phyloP scores from a whole-genome alignment of 305 asterid genomes.

The Fraxinus floribunda region DNA sequence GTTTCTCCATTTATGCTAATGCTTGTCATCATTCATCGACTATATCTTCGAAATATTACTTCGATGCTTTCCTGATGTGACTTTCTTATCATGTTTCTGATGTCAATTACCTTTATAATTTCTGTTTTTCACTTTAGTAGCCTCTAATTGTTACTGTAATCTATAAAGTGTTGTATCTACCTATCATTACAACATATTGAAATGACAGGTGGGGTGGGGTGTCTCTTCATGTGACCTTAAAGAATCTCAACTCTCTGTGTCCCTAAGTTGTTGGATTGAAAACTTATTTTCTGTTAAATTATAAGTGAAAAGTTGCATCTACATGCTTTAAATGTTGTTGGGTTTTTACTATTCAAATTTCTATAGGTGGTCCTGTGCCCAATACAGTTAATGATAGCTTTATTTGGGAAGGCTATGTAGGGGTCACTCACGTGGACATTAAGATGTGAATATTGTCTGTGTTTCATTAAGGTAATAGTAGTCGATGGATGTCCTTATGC shows the following conservation, averaged over 20 bases:
- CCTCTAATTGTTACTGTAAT: conserved; percentile 4
- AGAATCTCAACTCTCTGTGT: conserved; percentile 3
- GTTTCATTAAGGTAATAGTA: conserved; percentile 6
- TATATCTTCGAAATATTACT: neutral
- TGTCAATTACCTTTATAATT: neutral
- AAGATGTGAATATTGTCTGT: neutral
- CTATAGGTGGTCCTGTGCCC: conserved; percentile 43
- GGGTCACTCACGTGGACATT: conserved; percentile 27
- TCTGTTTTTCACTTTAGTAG: neutral
- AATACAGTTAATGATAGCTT: conserved; percentile 26
- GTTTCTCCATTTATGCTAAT: conserved; percentile 1
- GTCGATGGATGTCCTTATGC: conserved; percentile 23
- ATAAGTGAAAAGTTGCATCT: conserved; percentile 4
- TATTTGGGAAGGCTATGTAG: conserved; percentile 28
- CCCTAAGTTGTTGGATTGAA: neutral
- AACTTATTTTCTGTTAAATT: conserved; percentile 13
- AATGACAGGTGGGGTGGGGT: conserved; percentile 24
- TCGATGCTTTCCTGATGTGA: neutral
- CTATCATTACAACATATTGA: conserved; percentile 13
- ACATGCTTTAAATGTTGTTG: conserved; percentile 17
- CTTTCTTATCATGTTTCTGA: neutral
- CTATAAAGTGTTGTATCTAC: neutral
- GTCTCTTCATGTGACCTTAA: conserved; percentile 19
- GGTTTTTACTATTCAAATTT: neutral
- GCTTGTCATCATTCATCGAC: neutral